phyloP scores from a whole-genome alignment of 768 basidiomycete genomes.

The Boletus tylopilopsis region DNA sequence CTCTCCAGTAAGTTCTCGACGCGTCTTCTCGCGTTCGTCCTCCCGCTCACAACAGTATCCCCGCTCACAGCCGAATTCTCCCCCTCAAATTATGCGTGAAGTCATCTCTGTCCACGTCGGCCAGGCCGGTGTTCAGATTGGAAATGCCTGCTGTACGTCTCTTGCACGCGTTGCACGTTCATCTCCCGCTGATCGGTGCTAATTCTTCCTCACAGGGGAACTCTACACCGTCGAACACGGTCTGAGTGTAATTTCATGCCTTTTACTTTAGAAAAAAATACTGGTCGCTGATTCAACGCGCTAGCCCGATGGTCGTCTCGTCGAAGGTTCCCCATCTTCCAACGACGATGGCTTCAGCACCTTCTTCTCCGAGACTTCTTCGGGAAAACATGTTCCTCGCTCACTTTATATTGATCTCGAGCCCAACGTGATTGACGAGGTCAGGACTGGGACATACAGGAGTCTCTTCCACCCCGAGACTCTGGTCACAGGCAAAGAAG shows the following conservation, averaged over 20 bases:
- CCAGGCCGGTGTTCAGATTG: conserved; percentile 97
- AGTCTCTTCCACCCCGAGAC: conserved; percentile 99
- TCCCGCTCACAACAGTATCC: conserved; percentile 1
- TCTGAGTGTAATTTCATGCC: conserved; percentile 62
- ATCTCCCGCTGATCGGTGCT: conserved; percentile 6
- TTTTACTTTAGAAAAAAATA: no score
- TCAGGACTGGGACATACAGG: conserved; percentile 92
- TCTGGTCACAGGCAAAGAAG: conserved; percentile 97
- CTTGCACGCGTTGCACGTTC: conserved; percentile 13
- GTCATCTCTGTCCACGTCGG: conserved; percentile 99
- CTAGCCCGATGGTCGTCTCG: conserved; percentile 92
- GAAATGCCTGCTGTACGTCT: conserved; percentile 96
- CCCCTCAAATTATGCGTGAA: conserved; percentile 68
- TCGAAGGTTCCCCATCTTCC: conserved; percentile 68
- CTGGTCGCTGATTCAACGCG: conserved; percentile 18
- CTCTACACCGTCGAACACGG: conserved; percentile 99
- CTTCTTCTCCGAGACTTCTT: conserved; percentile 97
- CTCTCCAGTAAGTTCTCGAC: conserved; percentile 28
- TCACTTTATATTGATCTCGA: conserved; percentile 97
- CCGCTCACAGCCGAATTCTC: conserved; percentile 7
- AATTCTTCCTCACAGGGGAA: conserved; percentile 65
- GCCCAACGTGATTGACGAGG: conserved; percentile 97
- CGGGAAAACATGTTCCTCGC: conserved; percentile 96
- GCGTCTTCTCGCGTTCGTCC: conserved; percentile 30
- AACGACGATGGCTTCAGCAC: conserved; percentile 95